Conservation (phyloP, 2,329 filamentous ascomycete genomes). For the Paecilomyces fulvus region DNA sequence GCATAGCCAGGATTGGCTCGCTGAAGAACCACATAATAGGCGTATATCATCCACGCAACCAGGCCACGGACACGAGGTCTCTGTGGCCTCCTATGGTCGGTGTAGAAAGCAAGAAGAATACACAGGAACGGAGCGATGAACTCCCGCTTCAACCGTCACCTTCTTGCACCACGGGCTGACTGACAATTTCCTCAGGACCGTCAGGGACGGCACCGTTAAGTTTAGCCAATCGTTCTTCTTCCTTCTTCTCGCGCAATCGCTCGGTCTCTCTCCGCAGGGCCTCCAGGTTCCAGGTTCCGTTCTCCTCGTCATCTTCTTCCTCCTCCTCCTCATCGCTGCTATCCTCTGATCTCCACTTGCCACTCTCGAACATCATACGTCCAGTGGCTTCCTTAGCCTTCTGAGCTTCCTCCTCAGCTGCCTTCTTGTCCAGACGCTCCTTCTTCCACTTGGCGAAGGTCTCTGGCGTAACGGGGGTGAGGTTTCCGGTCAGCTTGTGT, state of each 20-base stretch:
- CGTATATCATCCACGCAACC: neutral
- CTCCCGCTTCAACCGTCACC: neutral
- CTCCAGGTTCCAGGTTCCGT: constrained; percentile 65
- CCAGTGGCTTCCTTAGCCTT: constrained; percentile 93
- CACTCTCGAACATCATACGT: constrained; percentile 90
- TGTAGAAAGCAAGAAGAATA: neutral
- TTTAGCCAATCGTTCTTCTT: constrained; percentile 57
- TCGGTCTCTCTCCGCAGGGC: constrained; percentile 81
- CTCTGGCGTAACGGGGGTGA: constrained; percentile 91
- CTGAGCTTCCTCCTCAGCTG: constrained; percentile 81
- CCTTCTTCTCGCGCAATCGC: constrained; percentile 61
- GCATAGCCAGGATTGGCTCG: neutral
- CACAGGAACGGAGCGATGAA: neutral
- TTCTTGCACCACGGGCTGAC: neutral
- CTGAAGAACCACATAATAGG: neutral
- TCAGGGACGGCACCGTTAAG: constrained; percentile 16
- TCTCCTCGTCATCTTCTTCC: constrained; percentile 44
- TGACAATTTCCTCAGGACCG: neutral
- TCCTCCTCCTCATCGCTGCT: constrained; percentile 55
- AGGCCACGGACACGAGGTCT: neutral
- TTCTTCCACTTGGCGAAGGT: constrained; percentile 96
- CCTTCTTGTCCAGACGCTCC: constrained; percentile 89
- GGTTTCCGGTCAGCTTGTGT: constrained; percentile 82
- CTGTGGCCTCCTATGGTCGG: neutral
- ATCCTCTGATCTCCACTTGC: constrained; percentile 69